Evolutionary conservation across 139 green algal species (phyloP).

Genomic region (Chlamydomonas eustigma): DNA sequence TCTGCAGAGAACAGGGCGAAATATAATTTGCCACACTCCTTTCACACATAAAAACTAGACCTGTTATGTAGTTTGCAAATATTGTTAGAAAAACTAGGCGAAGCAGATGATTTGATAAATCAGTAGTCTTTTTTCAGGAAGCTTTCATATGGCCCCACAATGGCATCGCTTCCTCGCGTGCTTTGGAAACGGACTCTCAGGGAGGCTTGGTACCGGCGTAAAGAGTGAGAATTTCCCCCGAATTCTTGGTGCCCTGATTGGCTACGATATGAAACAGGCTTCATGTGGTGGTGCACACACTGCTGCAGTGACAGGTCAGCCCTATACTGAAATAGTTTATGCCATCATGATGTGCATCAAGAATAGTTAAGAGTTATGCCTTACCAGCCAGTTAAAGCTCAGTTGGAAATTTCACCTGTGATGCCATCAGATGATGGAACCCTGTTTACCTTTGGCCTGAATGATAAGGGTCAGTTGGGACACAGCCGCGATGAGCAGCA

Average conservation of each 20-base stretch:
- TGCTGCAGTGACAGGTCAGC: slow-evolving; percentile 48
- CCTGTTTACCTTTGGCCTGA: slow-evolving; percentile 67
- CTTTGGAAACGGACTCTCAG: slow-evolving; percentile 42
- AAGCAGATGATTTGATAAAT: too few species aligned
- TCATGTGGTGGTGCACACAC: slow-evolving; percentile 65
- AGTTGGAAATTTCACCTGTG: neutral
- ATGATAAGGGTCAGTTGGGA: slow-evolving; percentile 62
- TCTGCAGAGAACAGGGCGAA: too few species aligned
- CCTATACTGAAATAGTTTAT: too few species aligned
- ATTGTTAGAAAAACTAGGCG: too few species aligned
- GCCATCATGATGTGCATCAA: too few species aligned
- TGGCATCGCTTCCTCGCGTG: slow-evolving; percentile 32
- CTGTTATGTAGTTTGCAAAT: too few species aligned
- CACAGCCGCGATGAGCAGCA: slow-evolving; percentile 33
- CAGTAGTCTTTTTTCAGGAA: too few species aligned
- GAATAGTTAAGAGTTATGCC: too few species aligned
- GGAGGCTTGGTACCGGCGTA: slow-evolving; percentile 42
- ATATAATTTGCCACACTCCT: too few species aligned
- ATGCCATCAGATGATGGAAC: slow-evolving; percentile 42
- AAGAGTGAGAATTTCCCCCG: slow-evolving; percentile 31
- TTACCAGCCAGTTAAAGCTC: neutral
- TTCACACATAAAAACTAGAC: too few species aligned
- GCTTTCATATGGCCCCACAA: neutral
- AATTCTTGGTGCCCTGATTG: slow-evolving; percentile 37
- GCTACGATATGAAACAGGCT: slow-evolving; percentile 29